These are phyloP conservation scores for Lophium mytilinum DNA, from an alignment of 495 filamentous ascomycete species.

Conservation along the genomic window DNA sequence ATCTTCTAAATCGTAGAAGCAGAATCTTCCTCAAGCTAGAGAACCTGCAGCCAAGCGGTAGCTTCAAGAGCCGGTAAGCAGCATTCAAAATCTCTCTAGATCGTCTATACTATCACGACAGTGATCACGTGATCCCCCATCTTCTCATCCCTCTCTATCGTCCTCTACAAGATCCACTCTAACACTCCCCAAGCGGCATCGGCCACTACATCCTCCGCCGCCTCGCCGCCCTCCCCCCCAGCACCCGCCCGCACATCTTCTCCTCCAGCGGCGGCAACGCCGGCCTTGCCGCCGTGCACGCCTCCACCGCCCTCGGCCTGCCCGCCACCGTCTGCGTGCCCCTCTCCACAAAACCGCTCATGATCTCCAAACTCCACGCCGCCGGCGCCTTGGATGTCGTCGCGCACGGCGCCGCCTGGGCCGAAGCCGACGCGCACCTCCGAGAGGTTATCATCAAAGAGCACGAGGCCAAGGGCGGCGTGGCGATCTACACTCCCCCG, in stretches of 20 bases:
- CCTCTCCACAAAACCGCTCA: slow-evolving; percentile 52
- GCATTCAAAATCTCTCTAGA: too few relatives aligned
- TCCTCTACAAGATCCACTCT: too few relatives aligned
- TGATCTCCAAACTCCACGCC: slow-evolving; percentile 63
- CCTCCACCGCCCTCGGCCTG: slow-evolving; percentile 58
- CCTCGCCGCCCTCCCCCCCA: slow-evolving; percentile 33
- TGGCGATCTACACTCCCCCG: slow-evolving; percentile 72
- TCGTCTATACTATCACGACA: background rate
- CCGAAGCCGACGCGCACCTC: slow-evolving; percentile 68
- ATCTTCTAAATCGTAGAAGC: slow-evolving; percentile 33
- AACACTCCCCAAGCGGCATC: slow-evolving; percentile 50
- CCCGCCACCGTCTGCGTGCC: slow-evolving; percentile 81
- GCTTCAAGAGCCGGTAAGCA: slow-evolving; percentile 81
- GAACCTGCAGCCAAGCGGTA: slow-evolving; percentile 83
- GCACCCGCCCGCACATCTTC: slow-evolving; percentile 64
- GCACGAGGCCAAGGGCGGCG: slow-evolving; percentile 38
- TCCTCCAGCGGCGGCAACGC: slow-evolving; percentile 84
- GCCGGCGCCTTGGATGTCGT: slow-evolving; percentile 64
- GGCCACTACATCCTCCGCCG: slow-evolving; percentile 68
- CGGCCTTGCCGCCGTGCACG: slow-evolving; percentile 78
- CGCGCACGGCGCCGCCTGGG: slow-evolving; percentile 63
- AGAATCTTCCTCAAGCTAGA: slow-evolving; percentile 85
- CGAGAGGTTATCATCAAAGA: slow-evolving; percentile 47
- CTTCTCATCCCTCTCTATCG: too few relatives aligned
- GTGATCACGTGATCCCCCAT: background rate